Base-by-base conservation (phyloP, 331 rosid species). In the Dryas integrifolia region DNA sequence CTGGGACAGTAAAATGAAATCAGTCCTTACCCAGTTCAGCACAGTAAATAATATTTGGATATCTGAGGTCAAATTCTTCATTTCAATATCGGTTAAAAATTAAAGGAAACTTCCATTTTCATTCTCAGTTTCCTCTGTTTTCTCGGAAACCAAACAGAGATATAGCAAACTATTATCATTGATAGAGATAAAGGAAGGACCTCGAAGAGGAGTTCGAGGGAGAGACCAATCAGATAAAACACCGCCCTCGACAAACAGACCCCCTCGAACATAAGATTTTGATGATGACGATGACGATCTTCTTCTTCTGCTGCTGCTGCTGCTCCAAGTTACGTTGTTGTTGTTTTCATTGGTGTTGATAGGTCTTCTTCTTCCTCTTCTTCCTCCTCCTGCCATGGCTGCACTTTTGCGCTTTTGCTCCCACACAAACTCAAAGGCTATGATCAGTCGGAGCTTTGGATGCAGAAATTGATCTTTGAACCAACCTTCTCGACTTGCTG, bases 231-330 rank as follows among this genome's bases (percentile, higher is more conserved):
- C 96, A 13, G 93, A 85, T 58, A 95, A 76, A 58, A 88, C 69
- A 30, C 98, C 93, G 0, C 96, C 98, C 35, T 91, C 93, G 4
- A 95, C 75, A 38, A 95, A 87, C 69, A 83, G 68, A 76, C 62
- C 78, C 6, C 58, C 67, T 76, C 81, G 77, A 21, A 15, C 55
- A 9, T 76, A 58, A 35, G 44, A 44, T 8, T 65, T 65, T 41
- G 80, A 56, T 4, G 59, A 51, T 2, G 80, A 66, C 7, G 62
- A 40, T 9, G 87, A 82, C 3, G 85, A 81, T 73, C 81, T 75
- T 80, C 86, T 85, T 30, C 84, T 74, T 4, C 77, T 18, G 64
- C n/a, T 79, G 15, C 77, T 18, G 64, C n/a, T 79, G 15, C 72
- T 77, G 70, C 58, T 83, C 30, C 71, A 43, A 9, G 24, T 74